Percentiles rank a stretch among this genome's conserved stretches.
Evolutionary conservation across 2,329 filamentous ascomycete species (phyloP).

Genomic region (Zelopaecilomyces penicillatus): DNA sequence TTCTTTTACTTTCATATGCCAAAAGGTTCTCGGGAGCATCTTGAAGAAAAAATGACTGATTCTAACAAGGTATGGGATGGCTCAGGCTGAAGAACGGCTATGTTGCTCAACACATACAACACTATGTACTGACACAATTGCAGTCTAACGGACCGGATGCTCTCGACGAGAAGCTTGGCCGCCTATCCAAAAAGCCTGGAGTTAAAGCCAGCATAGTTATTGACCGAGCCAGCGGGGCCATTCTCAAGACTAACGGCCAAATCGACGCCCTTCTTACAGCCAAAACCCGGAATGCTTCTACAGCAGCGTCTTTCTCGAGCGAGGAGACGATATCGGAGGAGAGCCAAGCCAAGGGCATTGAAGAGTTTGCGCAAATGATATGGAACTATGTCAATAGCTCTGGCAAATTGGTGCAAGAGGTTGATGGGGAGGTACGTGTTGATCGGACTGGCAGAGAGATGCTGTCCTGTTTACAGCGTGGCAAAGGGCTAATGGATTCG

Average conservation of each 20-base stretch:
- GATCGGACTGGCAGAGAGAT: fast-evolving
- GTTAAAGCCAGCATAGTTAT: slow-evolving; percentile 72
- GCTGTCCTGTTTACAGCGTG: slow-evolving; percentile 4
- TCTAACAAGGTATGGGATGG: too few species aligned
- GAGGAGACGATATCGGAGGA: slow-evolving; percentile 35
- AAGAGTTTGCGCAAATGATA: slow-evolving; percentile 67
- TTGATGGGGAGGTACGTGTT: slow-evolving; percentile 58
- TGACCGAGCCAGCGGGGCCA: slow-evolving; percentile 61
- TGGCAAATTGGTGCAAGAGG: slow-evolving; percentile 59
- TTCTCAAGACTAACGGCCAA: slow-evolving; percentile 67
- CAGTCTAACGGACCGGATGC: slow-evolving; percentile 46
- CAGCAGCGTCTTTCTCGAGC: slow-evolving; percentile 36
- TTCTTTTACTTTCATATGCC: too few species aligned
- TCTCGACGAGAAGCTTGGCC: slow-evolving; percentile 56
- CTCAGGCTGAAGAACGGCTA: too few species aligned
- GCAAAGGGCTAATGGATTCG: not conserved
- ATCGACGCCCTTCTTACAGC: slow-evolving; percentile 45
- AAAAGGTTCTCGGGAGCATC: too few species aligned
- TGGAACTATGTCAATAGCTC: slow-evolving; percentile 67
- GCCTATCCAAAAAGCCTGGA: slow-evolving; percentile 67
- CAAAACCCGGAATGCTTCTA: slow-evolving; percentile 27
- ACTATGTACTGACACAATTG: not conserved
- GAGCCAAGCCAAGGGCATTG: slow-evolving; percentile 50
- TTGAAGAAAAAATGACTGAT: too few species aligned
- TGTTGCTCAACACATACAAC: too few species aligned